Evolutionary conservation across 2,329 filamentous ascomycete species (phyloP), one percentile per base, ranked within the genome.

Genomic region (Diaporthe caulivora): DNA sequence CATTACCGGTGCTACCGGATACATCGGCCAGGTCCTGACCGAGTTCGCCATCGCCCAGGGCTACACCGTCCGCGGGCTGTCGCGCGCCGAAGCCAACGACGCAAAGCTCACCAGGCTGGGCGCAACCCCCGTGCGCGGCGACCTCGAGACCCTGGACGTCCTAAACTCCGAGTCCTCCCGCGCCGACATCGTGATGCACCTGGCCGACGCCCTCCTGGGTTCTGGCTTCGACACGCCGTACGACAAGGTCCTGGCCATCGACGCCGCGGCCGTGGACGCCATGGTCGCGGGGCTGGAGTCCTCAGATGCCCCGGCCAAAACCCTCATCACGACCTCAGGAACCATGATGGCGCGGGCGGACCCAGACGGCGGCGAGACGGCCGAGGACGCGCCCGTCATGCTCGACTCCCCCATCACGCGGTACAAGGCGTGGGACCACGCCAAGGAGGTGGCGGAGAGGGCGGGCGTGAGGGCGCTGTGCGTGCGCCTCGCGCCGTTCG

Each of bases 131-230:
- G 77, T 85, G 6, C 81, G 83, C 40, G 86, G 85, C 1, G 81
- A 84, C 75, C 80, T 87, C 3, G 73, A 74, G 3, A 78, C 82
- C 13, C 79, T 83, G 51, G 81, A 84, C 29, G 75, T 84, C 2
- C 80, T 88, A 6, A 79, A 79, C 2, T 40, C 74, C 18, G 83
- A 86, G 75, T 81, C 81, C 60, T 75, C 80, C n/a, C 73, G 78
- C 13, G 84, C 85, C 8, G 84, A 87, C 71, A 77, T 80, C n/a
- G 83, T 87, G 9, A 77, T 87, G 6, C 83, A 85, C 74, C 80
- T 87, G 8, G 86, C 83, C 5, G 79, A 81, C 69, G 76, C 82
- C 24, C 34, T 73, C 18, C 40, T 70, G 3, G 24, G 65, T 3
- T 17, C 47, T 29, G 58, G 62, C 18, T 51, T 65, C 21, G 44